Base-by-base conservation (phyloP, 1,284 basidiomycete species). In the Moesziomyces antarcticus region DNA sequence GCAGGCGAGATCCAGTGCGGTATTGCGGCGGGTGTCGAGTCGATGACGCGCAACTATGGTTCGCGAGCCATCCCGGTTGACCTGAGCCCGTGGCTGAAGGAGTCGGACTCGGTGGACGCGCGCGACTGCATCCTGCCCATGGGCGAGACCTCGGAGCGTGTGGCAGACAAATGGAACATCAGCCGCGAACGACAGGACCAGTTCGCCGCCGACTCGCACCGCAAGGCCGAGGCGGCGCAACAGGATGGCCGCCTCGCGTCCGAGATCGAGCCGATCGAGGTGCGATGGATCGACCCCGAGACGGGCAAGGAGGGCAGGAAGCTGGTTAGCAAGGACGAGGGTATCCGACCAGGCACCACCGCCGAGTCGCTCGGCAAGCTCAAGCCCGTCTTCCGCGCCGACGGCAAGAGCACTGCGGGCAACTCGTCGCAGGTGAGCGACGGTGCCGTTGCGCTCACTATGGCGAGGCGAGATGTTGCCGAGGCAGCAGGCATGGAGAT, bases 71-170 rank as follows among this genome's bases (percentile, higher is more conserved):
- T 83, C 51, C 82, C 82, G 10, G 78, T 75, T 13, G 75, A 80
- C 47, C 77, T 85, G 30, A 81, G 77, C 5, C 77, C 78, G 13
- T 74, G 51, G 55, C 80, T 85, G 55, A 80, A 81, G 51, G 67
- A 84, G 24, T 75, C 66, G 18, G 40, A 60, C 10, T 71, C 61
- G 6, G 50, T 79, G 46, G 80, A 84, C 24, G 82, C 84, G 1
- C 50, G 67, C 10, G 84, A 85, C 59, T 85, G 84, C 66, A 73
- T 85, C 44, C 64, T 82, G 64, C 82, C 79, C 25, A 83, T 83
- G 82, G 82, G 81, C 24, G 62, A 78, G 37, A 83, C 82, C 18
- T 77, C 73, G 21, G 82, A 83, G 53, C 59, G 72, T 10, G 81
- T 83, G 0, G 80, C 81, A 6, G 69, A 75, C n/a, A 49, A 67